Percentiles rank a stretch among this genome's conserved stretches.
Conservation (phyloP, 2,329 filamentous ascomycete species). For the Aspergillus floridensis region DNA sequence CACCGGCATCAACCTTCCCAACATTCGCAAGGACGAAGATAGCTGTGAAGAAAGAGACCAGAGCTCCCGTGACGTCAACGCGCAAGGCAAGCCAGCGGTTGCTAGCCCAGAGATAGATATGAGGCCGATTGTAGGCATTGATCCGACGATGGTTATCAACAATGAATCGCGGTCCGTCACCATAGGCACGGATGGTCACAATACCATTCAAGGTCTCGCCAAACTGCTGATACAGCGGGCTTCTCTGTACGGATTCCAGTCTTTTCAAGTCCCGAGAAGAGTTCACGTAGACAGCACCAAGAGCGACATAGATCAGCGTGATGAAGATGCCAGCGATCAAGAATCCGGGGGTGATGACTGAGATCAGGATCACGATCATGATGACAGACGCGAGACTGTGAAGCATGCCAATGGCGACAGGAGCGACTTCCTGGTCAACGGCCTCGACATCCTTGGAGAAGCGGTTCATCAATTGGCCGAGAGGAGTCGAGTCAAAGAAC, state of each 20-base stretch:
- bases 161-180: slow-evolving; percentile 89
- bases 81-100: slow-evolving; percentile 96
- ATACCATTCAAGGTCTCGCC: slow-evolving; percentile 93
- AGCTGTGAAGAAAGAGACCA: slow-evolving; percentile 91
- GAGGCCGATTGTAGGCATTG: slow-evolving; percentile 87
- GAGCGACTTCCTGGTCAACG: slow-evolving; percentile 92
- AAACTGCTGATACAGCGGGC: slow-evolving; percentile 95
- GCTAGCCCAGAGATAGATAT: slow-evolving; percentile 93
- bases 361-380: slow-evolving; percentile 85
- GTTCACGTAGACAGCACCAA: slow-evolving; percentile 84
- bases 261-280: slow-evolving; percentile 95
- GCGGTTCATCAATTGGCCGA: slow-evolving; percentile 95
- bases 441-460: slow-evolving; percentile 98
- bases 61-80: slow-evolving; percentile 82
- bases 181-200: slow-evolving; percentile 94
- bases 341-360: slow-evolving; percentile 85
- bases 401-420: slow-evolving; percentile 75
- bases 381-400: slow-evolving; percentile 68
- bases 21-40: slow-evolving; percentile 84
- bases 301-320: slow-evolving; percentile 72
- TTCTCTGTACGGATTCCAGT: slow-evolving; percentile 88
- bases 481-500: slow-evolving; percentile 94
- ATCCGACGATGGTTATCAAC: slow-evolving; percentile 84
- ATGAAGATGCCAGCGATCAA: slow-evolving; percentile 85
- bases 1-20: slow-evolving; percentile 80